Base-by-base conservation (phyloP, 306 rosid species). In the Vigna reflexopilosa region DNA sequence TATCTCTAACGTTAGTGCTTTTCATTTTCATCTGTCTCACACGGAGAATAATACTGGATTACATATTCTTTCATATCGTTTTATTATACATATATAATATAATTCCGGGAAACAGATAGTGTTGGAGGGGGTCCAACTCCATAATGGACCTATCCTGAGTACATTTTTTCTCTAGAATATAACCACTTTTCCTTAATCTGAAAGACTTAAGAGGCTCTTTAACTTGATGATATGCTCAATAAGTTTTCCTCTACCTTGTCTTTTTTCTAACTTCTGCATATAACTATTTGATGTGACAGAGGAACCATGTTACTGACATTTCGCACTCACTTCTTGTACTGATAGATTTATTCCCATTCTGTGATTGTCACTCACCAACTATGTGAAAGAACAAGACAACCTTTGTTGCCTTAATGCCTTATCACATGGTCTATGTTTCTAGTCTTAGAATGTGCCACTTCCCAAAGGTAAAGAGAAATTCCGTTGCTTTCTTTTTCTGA, bases 281-380 rank as follows among this genome's bases (percentile, higher is more conserved):
- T 68, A 38, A 68, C 73, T 16, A 32, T 44, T 52, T 77, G 65
- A 72, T 65, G 72, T 80, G 77, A 80, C 58, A 52, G 15, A 42
- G 54, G 55, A 72, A 81, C 59, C 77, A 66, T 49, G 65, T 80
- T 24, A 67, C 15, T 19, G 32, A 52, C 65, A 63, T 32, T 75
- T 75, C 42, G 4, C 77, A 22, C 34, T 83, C 80, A 57, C 54
- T 48, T 48, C 54, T 48, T 48, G 47, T 51, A 50, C n/a, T 54
- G 42, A 34, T 28, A 63, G 42, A 56, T 63, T 67, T 73, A 83
- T 78, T 74, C 83, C 24, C 24, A 68, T 61, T 55, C 30, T 42
- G n/a, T 67, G 86, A 67, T 61, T 83, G 64, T 57, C 30, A 72
- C 76, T 79, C 45, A 47, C 58, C 72, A 70, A 77, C 81, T 72